A percentile compares a stretch with the other conserved stretches of the same genome.
These are phyloP conservation scores for Fusarium sp. DNA, from an alignment of 2,329 filamentous ascomycete genomes.

Conservation along the genomic window DNA sequence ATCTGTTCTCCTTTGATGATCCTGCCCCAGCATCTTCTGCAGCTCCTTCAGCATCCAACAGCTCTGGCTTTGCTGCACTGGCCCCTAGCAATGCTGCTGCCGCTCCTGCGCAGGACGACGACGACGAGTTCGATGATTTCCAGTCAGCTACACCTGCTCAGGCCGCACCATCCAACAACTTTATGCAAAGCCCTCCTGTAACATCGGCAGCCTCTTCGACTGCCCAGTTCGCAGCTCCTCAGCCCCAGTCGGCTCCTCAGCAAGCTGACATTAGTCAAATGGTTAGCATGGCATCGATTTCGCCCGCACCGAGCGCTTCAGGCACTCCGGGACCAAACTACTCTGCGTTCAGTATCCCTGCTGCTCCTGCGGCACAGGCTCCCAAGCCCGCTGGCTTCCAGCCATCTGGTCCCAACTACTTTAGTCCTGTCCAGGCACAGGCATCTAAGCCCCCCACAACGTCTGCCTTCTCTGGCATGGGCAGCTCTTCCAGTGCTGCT, in stretches of 20 bases:
- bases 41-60: conserved; percentile 60
- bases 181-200: conserved; percentile 59
- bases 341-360: conserved; percentile 66
- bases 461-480: conserved; percentile 46
- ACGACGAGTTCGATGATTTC: conserved; percentile 98
- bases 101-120: conserved; percentile 61
- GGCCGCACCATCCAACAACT: conserved; percentile 55
- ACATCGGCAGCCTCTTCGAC: conserved; percentile 66
- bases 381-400: conserved; percentile 76
- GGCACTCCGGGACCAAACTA: conserved; percentile 71
- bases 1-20: conserved; percentile 94
- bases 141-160: conserved; percentile 81
- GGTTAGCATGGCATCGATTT: conserved; percentile 82
- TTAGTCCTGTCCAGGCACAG: conserved; percentile 77
- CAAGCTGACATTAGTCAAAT: conserved; percentile 84
- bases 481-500: conserved; percentile 49
- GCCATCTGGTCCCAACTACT: conserved; percentile 87
- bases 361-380: conserved; percentile 56
- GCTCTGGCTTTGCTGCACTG: conserved; percentile 62
- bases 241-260: conserved; percentile 86
- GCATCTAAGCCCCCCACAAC: conserved; percentile 49
- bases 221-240: conserved; percentile 81
- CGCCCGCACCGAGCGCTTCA: conserved; percentile 73
- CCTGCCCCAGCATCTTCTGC: conserved; percentile 65
- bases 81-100: conserved; percentile 42